Conservation (phyloP, 1,284 basidiomycete genomes). For the Coriolopsis trogii region DNA sequence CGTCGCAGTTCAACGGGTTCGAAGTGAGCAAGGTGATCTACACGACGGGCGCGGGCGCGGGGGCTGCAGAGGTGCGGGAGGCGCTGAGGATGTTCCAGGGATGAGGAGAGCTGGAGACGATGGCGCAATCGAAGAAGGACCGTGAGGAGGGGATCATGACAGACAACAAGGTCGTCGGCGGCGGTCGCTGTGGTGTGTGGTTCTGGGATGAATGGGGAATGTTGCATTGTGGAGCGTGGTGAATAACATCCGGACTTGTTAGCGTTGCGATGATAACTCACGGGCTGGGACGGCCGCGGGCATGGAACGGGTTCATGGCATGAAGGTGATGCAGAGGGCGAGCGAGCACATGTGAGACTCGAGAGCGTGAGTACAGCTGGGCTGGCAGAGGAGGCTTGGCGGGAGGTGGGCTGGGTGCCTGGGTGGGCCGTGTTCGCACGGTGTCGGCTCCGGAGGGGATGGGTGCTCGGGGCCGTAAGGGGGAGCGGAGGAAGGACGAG, state of each 20-base stretch:
- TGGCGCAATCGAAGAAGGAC: not conserved
- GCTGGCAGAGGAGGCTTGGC: no score
- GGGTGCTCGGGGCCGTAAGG: conserved; percentile 13
- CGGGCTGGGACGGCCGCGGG: no score
- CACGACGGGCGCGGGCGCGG: conserved; percentile 43
- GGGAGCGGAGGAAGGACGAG: conserved; percentile 1
- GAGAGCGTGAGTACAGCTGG: no score
- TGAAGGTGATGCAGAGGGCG: no score
- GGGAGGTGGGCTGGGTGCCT: not conserved
- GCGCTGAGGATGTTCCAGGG: conserved; percentile 38
- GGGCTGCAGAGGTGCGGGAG: conserved; percentile 40
- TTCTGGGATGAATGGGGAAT: not conserved
- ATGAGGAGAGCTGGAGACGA: no score
- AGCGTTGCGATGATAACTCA: no score
- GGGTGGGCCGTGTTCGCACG: conserved; percentile 5
- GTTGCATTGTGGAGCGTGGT: no score
- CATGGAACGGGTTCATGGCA: no score
- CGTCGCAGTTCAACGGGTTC: conserved; percentile 73
- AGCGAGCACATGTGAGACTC: no score
- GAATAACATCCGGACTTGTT: no score
- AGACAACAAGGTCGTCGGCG: not conserved
- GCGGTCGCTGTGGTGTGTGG: not conserved
- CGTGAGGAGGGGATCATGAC: not conserved
- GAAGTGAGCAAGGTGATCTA: conserved; percentile 46
- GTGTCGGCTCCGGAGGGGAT: conserved; percentile 22